phyloP scores from a whole-genome alignment of 306 rosid genomes.

The Adenanthera pavonina region DNA sequence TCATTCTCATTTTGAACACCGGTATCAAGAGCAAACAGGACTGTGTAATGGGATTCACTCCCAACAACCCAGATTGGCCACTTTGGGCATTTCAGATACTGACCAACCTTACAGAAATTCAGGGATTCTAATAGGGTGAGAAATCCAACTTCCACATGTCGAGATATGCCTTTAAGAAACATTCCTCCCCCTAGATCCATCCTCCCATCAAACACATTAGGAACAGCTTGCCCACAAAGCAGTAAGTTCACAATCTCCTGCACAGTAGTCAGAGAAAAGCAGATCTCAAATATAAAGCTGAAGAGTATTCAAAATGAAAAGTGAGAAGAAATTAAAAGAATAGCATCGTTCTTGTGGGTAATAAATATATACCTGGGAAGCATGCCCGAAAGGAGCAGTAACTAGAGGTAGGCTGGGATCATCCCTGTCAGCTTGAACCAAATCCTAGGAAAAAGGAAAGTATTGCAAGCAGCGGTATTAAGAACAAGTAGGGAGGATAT shows the following conservation, averaged over 20 bases:
- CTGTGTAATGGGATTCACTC: conserved; percentile 95
- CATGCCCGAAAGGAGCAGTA: conserved; percentile 99
- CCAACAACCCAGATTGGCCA: conserved; percentile 99
- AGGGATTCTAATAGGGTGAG: conserved; percentile 86
- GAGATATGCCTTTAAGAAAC: conserved; percentile 87
- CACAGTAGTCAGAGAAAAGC: conserved; percentile 37
- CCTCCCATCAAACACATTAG: conserved; percentile 88
- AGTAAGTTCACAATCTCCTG: conserved; percentile 94
- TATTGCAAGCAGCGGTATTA: conserved; percentile 24
- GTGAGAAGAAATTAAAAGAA: conserved; percentile 15
- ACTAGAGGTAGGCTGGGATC: conserved; percentile 96
- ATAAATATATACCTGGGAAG: conserved; percentile 77
- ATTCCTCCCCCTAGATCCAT: conserved; percentile 96
- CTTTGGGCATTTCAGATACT: conserved; percentile 76
- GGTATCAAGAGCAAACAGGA: conserved; percentile 83
- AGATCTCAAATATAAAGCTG: conserved; percentile 18
- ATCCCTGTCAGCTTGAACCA: conserved; percentile 92
- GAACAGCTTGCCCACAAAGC: conserved; percentile 92
- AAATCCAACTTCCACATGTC: conserved; percentile 90
- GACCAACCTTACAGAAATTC: conserved; percentile 93
- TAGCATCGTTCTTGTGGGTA: conserved; percentile 19
- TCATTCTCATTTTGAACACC: conserved; percentile 90
- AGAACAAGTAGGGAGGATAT: conserved; percentile 13
- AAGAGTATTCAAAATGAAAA: conserved; percentile 33
- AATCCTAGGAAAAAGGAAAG: conserved; percentile 58